Base-by-base conservation (phyloP, 2,329 filamentous ascomycete genomes). In the Fusarium napiforme region DNA sequence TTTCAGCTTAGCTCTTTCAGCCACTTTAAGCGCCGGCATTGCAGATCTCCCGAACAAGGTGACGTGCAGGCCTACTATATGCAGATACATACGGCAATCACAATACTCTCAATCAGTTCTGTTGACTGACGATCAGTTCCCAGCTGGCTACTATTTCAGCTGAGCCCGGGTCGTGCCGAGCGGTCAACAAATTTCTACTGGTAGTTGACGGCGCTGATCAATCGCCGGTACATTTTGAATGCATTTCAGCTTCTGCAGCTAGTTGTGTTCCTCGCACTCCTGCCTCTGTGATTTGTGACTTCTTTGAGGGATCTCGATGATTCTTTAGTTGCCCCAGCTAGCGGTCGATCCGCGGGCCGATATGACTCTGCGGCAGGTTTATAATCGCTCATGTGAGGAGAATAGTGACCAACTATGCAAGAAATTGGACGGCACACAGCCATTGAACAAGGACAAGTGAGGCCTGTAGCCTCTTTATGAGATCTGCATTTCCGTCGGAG, bases 321-420 rank as follows among this genome's bases (percentile, higher is more conserved):
- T 19, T 5, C 10, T 6, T 10, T 2, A 4, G 6, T 19, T 23
- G 15, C 5, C 2, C 5, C 8, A 10, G 18, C 14, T 23, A 9
- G 5, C 2, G 4, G 11, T 9, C 14, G 7, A 9, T 21, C 12
- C 4, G 12, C 1, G 2, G 4, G 47, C 6, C 4, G 8, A 7
- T 19, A 9, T 23, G 16, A 34, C 11, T 14, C 5, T 50, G 8
- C 1, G 2, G 30, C 3, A 14, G 47, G 11, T 3, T 9, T 19
- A 3, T 4, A 1, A 23, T 10, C 4, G 8, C 9, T 23, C 21
- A 10, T 19, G 4, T 34, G 16, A 34, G 5, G 7, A 10, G 4
- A 8, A 5, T 4, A 10, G 15, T 14, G 1, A 8, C 0, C 1
- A 32, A 0, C 0, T 8, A 34, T 19, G 11, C 30, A 50, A 19